Evolutionary conservation across 768 basidiomycete species (phyloP), one percentile per base, ranked within the genome.

Genomic region (Tulasnella sp.): DNA sequence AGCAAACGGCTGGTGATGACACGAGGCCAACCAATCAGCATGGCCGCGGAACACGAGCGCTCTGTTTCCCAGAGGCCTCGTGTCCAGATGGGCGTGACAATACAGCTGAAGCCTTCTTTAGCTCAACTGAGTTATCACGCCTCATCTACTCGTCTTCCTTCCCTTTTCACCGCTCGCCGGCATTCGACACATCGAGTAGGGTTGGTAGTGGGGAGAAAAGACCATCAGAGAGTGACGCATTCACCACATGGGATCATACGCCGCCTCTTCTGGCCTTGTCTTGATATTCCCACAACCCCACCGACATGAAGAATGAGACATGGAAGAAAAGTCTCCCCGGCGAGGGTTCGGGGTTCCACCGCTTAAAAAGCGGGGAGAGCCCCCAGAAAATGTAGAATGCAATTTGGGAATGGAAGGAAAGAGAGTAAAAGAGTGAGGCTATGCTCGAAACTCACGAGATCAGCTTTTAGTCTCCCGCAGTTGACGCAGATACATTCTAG

Each of bases 401-500:
- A 49, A 78, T 84, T 83, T 83, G 84, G 79, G 85, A 76, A 76
- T 86, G 82, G 34, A 38, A 15, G 34, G 34, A 38, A 88, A 90
- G 88, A 86, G 86, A 90, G 86, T 81, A 38, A 80, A 82, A 80
- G 81, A 81, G 82, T 71, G 75, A 32, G 53, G 41, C 53, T 38
- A 38, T 38, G 79, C 75, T 75, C 71, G 67, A 75, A 73, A 91
- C 93, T 90, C 84, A 96, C 93, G 79, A 84, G 85, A 75, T 97
- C 91, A 64, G 88, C 90, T 79, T 96, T 97, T 66, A 98, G 80
- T 74, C 88, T 94, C 71, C 96, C 96, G 72, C 96, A 99, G 70
- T 95, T 94, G 66, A 95, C 89, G 78, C 96, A 99, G 65, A 99
- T 91, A 75, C 86, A 88, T 78, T 99, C 96, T 76, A 97, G 74